Base-by-base conservation (phyloP, 2,329 filamentous ascomycete species). In the Scedosporium boydii region DNA sequence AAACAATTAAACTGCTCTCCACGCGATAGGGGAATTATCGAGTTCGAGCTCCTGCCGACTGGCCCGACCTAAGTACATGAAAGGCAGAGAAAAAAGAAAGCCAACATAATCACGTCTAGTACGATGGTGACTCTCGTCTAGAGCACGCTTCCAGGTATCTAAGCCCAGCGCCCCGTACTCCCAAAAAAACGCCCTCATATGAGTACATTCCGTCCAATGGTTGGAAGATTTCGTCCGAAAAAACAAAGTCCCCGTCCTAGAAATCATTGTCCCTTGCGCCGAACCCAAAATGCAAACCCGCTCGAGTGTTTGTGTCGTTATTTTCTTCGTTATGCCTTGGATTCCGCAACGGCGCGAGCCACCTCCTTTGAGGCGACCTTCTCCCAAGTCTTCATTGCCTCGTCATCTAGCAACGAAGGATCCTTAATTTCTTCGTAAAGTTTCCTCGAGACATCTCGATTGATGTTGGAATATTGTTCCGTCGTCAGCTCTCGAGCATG, bases 391-490 rank as follows among this genome's bases (percentile, higher is more conserved):
- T 83, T 83, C 63, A 86, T 83, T 62, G 85, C 84, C 29, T 85
- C 83, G 23, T 88, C 82, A 69, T 89, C 84, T 34, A 95, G 80
- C 26, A 79, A 75, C 21, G 80, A 75, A 14, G 80, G 79, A 64
- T 81, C 77, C 58, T 78, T 78, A 56, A 84, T 79, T 65, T 86
- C 82, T 66, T 86, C 91, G 75, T 99, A 99, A 63, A 99, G 79
- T 76, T 88, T 90, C 63, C 91, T 88, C 51, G 91, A 97, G 41
- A 98, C 87, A 64, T 89, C 88, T 65, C 92, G 87, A 72, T 98
- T 98, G 75, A 98, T 96, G 63, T 86, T 86, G 2, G 91, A 93
- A 73, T 96, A 99, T 74, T 97, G 89, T 64, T 96, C 90, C 67
- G 92, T 90, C 18, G 87, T 91, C 65, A 98, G 82, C 65, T 88